Evolutionary conservation across 2,329 filamentous ascomycete genomes (phyloP).

Genomic region (Colletotrichum chlorophyti): DNA sequence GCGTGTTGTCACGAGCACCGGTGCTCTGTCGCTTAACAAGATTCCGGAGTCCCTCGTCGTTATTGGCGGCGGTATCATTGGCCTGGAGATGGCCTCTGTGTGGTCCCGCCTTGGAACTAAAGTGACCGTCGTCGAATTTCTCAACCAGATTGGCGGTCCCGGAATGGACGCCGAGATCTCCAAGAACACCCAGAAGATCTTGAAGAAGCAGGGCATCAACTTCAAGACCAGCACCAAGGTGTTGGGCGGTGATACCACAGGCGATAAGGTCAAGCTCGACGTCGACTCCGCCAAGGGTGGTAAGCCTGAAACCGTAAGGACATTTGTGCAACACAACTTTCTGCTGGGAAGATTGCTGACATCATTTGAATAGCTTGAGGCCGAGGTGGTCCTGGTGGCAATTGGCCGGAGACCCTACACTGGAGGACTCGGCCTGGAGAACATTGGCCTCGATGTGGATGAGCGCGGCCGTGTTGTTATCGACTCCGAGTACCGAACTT

Average conservation of each 20-base stretch:
- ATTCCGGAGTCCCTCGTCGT: constrained; percentile 97
- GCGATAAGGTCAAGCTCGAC: constrained; percentile 79
- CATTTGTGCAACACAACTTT: background rate
- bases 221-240: constrained; percentile 99
- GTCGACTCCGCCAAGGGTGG: constrained; percentile 95
- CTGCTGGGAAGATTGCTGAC: constrained; percentile 12
- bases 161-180: constrained; percentile 96
- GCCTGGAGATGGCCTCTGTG: constrained; percentile 97
- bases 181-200: constrained; percentile 89
- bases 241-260: constrained; percentile 79
- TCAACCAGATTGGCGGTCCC: constrained; percentile 94
- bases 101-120: constrained; percentile 94
- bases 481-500: constrained; percentile 98
- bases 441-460: constrained; percentile 89
- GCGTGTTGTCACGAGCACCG: constrained; percentile 95
- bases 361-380: constrained; percentile 70
- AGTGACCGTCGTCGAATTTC: constrained; percentile 97
- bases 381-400: constrained; percentile 94
- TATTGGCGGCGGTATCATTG: constrained; percentile 98
- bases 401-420: constrained; percentile 98
- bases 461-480: constrained; percentile 95
- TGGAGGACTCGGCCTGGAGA: constrained; percentile 87
- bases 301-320: constrained; percentile 85
- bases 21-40: constrained; percentile 86
- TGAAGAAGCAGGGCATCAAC: constrained; percentile 95